phyloP scores from a whole-genome alignment of 306 rosid species.

The Biancaea sappan region DNA sequence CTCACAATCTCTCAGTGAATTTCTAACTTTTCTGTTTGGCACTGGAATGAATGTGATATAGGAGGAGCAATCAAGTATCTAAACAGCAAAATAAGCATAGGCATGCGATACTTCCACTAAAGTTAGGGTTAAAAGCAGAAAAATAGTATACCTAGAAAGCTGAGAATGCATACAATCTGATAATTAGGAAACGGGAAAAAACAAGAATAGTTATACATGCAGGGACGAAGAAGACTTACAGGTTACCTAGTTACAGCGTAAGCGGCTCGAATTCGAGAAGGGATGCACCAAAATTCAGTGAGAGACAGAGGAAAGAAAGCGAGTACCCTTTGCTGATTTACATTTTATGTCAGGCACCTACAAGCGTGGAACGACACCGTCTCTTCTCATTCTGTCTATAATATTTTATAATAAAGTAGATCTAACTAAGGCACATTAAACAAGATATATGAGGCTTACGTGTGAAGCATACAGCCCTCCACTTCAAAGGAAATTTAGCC shows the following conservation, averaged over 20 bases:
- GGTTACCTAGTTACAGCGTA: background rate
- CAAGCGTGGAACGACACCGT: conserved; percentile 28
- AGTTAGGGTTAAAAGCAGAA: conserved; percentile 14
- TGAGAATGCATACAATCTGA: conserved; percentile 13
- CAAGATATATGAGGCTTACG: no score
- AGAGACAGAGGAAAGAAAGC: background rate
- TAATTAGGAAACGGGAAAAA: background rate
- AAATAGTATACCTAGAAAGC: conserved; percentile 23
- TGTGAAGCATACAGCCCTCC: no score
- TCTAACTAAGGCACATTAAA: no score
- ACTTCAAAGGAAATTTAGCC: no score
- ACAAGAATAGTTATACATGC: background rate
- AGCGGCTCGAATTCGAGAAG: conserved; percentile 21
- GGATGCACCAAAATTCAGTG: background rate
- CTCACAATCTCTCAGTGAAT: background rate
- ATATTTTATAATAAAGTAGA: no score
- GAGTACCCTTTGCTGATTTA: background rate
- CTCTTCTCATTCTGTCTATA: no score
- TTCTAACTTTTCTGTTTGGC: background rate
- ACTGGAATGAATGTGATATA: background rate
- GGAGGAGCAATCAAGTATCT: background rate
- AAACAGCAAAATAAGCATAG: background rate
- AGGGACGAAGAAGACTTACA: conserved; percentile 38
- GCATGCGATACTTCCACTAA: conserved; percentile 22
- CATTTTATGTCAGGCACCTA: background rate